These are phyloP conservation scores for Dissophora ornata DNA, from an alignment of 192 early-diverging fungal genomes.

Conservation along the genomic window DNA sequence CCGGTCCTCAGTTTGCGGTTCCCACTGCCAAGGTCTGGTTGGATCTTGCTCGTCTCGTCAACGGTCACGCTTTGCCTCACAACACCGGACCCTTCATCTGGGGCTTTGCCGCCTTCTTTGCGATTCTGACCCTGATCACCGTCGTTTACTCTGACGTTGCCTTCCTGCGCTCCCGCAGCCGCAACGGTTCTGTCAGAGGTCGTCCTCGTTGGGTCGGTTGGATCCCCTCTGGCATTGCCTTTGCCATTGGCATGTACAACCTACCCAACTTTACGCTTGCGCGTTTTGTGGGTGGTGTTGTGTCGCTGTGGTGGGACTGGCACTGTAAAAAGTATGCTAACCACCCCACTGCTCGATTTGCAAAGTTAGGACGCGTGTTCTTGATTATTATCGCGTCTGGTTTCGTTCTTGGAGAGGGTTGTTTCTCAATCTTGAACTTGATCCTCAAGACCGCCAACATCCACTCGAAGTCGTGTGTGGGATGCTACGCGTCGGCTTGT, in stretches of 20 bases:
- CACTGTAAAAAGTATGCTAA: conserved; percentile 49
- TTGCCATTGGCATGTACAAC: conserved; percentile 86
- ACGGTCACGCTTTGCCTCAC: conserved; percentile 75
- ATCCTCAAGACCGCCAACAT: conserved; percentile 56
- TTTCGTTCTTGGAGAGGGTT: conserved; percentile 81
- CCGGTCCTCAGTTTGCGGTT: conserved; percentile 75
- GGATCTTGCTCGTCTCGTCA: conserved; percentile 81
- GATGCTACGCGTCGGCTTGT: conserved; percentile 29
- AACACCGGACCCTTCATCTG: conserved; percentile 70
- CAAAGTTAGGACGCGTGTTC: conserved; percentile 62
- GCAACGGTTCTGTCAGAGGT: conserved; percentile 6
- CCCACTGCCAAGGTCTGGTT: conserved; percentile 85
- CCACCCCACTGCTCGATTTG: conserved; percentile 48
- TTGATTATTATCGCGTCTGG: conserved; percentile 79
- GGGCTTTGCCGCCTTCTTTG: conserved; percentile 69
- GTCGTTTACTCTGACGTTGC: conserved; percentile 44
- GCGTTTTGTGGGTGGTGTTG: conserved; percentile 72
- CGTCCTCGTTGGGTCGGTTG: conserved; percentile 58
- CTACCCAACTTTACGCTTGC: conserved; percentile 80
- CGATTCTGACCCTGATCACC: conserved; percentile 49
- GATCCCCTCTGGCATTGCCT: conserved; percentile 80
- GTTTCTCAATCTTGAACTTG: conserved; percentile 74
- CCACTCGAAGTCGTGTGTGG: conserved; percentile 40
- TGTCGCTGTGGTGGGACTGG: conserved; percentile 62
- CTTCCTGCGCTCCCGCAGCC: conserved; percentile 10